A percentile compares a stretch with the other conserved stretches of the same genome.
Evolutionary conservation across 768 basidiomycete genomes (phyloP).

Genomic region (Leccinum ochraceum): DNA sequence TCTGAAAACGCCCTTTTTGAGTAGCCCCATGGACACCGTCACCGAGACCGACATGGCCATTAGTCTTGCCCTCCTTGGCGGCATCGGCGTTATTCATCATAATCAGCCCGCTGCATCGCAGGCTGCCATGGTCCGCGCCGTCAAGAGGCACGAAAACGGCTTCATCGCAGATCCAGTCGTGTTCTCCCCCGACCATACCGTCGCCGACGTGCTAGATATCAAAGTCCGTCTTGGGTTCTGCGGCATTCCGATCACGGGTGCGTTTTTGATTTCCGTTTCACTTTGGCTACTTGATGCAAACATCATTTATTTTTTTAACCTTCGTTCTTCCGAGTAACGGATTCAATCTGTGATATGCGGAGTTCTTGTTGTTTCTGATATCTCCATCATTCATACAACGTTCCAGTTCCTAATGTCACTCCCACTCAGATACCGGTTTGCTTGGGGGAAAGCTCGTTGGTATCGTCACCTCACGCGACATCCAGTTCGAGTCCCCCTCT

Average conservation of each 20-base stretch:
- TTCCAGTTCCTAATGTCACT: slow-evolving; percentile 21
- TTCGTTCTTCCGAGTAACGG: slow-evolving; percentile 91
- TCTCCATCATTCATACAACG: background rate
- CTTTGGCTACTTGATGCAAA: slow-evolving; percentile 46
- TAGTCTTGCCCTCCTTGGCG: slow-evolving; percentile 91
- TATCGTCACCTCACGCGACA: slow-evolving; percentile 94
- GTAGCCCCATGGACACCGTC: slow-evolving; percentile 99
- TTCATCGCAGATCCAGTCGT: slow-evolving; percentile 97
- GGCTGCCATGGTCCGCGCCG: slow-evolving; percentile 95
- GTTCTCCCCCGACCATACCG: slow-evolving; percentile 69
- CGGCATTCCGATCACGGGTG: slow-evolving; percentile 97
- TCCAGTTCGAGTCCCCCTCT: slow-evolving; percentile 81
- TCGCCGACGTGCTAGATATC: slow-evolving; percentile 91
- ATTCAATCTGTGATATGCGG: slow-evolving; percentile 72
- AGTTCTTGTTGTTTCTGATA: slow-evolving; percentile 36
- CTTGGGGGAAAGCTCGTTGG: slow-evolving; percentile 93
- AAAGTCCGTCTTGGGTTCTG: slow-evolving; percentile 92
- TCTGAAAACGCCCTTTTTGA: slow-evolving; percentile 95
- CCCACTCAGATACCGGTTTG: slow-evolving; percentile 71
- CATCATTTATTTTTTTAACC: slow-evolving; percentile 50
- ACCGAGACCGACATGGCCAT: slow-evolving; percentile 96
- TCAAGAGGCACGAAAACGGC: slow-evolving; percentile 98
- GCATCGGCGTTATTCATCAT: slow-evolving; percentile 98
- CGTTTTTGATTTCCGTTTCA: slow-evolving; percentile 35
- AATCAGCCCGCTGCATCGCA: slow-evolving; percentile 84